Conservation (phyloP, 2,329 filamentous ascomycete species). For the Drechslera avenae region DNA sequence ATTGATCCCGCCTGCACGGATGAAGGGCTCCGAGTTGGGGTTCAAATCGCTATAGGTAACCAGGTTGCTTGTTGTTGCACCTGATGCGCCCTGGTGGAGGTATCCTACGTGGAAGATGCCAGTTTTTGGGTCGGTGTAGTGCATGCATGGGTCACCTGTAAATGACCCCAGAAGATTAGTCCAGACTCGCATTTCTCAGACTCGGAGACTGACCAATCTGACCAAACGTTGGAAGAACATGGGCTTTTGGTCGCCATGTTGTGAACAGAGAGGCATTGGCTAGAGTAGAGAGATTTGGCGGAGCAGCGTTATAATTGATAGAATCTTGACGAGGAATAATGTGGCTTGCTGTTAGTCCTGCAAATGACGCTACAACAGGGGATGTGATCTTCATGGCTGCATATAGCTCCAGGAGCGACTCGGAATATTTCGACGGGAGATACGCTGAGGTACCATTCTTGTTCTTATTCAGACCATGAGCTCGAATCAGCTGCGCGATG, state of each 20-base stretch:
- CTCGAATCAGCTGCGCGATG: background rate
- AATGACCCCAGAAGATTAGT: no score
- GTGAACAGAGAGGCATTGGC: conserved; percentile 21
- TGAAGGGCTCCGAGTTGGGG: conserved; percentile 34
- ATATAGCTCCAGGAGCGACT: background rate
- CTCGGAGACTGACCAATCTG: conserved; percentile 31
- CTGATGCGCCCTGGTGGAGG: conserved; percentile 45
- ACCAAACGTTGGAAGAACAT: conserved; percentile 50
- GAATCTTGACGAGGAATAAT: conserved; percentile 14
- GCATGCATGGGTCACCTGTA: conserved; percentile 52
- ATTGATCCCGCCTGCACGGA: conserved; percentile 48
- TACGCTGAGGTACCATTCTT: background rate
- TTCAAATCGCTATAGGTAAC: conserved; percentile 51
- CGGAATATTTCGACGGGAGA: background rate
- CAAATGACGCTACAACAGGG: conserved; percentile 2
- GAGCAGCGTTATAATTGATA: conserved; percentile 23
- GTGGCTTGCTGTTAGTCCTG: conserved; percentile 6
- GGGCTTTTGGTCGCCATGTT: conserved; percentile 47
- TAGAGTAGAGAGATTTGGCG: conserved; percentile 26
- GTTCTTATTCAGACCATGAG: background rate
- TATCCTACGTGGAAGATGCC: conserved; percentile 54
- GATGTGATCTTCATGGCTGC: conserved; percentile 9
- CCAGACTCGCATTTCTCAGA: no score
- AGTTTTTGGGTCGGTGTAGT: conserved; percentile 53
- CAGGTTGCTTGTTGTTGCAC: conserved; percentile 49